Evolutionary conservation across 192 early-diverging fungal species (phyloP).

Genomic region (Coemansia sp.): DNA sequence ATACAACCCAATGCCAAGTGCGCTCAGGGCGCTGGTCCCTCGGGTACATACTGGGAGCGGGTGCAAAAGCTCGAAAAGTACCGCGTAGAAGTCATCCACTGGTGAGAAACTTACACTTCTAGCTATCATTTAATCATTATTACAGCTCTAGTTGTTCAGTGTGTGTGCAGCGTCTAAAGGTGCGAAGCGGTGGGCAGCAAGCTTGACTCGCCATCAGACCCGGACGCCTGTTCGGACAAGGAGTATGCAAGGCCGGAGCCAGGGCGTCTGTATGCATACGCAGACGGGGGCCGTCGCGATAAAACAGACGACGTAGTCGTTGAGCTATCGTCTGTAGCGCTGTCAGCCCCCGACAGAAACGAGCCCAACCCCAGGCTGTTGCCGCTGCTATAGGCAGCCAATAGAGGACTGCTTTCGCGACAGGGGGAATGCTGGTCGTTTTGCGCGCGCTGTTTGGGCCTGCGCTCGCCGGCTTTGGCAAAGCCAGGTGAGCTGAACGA

Average conservation of each 20-base stretch:
- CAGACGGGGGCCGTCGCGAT: slow-evolving; percentile 9
- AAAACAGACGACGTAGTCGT: slow-evolving; percentile 37
- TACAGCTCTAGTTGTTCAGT: not conserved
- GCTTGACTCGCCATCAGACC: slow-evolving; percentile 37
- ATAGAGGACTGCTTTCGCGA: not conserved
- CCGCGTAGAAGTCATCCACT: slow-evolving; percentile 52
- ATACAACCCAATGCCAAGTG: slow-evolving; percentile 31
- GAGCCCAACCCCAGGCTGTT: slow-evolving; percentile 1
- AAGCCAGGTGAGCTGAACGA: slow-evolving; percentile 19
- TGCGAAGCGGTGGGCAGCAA: not conserved
- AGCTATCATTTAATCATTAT: too few relatives aligned
- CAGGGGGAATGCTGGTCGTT: not conserved
- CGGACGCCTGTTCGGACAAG: slow-evolving; percentile 29
- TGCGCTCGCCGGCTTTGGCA: slow-evolving; percentile 30
- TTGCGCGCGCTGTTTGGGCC: slow-evolving; percentile 11
- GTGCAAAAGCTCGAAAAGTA: slow-evolving; percentile 52
- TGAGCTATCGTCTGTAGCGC: slow-evolving; percentile 50
- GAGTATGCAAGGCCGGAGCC: slow-evolving; percentile 32
- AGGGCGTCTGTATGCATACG: slow-evolving; percentile 9
- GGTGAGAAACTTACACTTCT: slow-evolving; percentile 10
- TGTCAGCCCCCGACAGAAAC: slow-evolving; percentile 25
- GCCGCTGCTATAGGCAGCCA: not conserved
- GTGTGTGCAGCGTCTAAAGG: not conserved
- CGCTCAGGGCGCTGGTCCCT: slow-evolving; percentile 39
- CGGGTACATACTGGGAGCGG: slow-evolving; percentile 49